phyloP scores from a whole-genome alignment of 2,329 filamentous ascomycete genomes.

The Pseudogymnoascus sp. region DNA sequence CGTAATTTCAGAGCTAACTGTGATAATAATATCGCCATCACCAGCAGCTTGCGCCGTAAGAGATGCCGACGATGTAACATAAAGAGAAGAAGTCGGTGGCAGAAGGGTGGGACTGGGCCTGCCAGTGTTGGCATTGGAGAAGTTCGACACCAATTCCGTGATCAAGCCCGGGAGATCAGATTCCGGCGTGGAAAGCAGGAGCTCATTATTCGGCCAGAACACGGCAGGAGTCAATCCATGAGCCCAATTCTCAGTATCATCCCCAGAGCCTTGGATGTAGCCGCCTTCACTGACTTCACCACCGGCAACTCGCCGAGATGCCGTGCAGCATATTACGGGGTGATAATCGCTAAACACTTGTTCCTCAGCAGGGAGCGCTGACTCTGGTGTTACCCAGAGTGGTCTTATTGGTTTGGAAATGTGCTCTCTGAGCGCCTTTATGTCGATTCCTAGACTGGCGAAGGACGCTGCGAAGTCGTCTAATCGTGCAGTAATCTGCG shows the following conservation, averaged over 20 bases:
- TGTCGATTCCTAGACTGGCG: slow-evolving; percentile 47
- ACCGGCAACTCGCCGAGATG: slow-evolving; percentile 63
- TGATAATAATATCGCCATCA: slow-evolving; percentile 27
- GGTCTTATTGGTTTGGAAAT: slow-evolving; percentile 68
- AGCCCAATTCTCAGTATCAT: slow-evolving; percentile 93
- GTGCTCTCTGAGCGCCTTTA: slow-evolving; percentile 49
- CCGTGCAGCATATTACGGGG: slow-evolving; percentile 77
- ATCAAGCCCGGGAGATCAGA: slow-evolving; percentile 53
- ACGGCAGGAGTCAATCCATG: slow-evolving; percentile 66
- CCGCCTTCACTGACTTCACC: slow-evolving; percentile 62
- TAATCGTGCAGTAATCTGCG: slow-evolving; percentile 59
- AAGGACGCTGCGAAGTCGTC: slow-evolving; percentile 49
- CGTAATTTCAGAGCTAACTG: slow-evolving; percentile 38
- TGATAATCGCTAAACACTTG: slow-evolving; percentile 52
- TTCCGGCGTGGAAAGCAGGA: slow-evolving; percentile 58
- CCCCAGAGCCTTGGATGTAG: slow-evolving; percentile 91
- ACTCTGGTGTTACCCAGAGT: slow-evolving; percentile 72
- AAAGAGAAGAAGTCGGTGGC: slow-evolving; percentile 24
- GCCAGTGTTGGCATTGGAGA: neutral
- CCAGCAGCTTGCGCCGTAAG: neutral
- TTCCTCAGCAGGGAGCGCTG: slow-evolving; percentile 36
- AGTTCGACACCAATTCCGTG: slow-evolving; percentile 33
- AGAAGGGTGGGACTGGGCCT: neutral
- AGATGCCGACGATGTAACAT: slow-evolving; percentile 19
- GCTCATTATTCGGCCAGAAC: slow-evolving; percentile 67